Evolutionary conservation across 306 rosid species (phyloP), one percentile per base, ranked within the genome.

Genomic region (Begonia masoniana): DNA sequence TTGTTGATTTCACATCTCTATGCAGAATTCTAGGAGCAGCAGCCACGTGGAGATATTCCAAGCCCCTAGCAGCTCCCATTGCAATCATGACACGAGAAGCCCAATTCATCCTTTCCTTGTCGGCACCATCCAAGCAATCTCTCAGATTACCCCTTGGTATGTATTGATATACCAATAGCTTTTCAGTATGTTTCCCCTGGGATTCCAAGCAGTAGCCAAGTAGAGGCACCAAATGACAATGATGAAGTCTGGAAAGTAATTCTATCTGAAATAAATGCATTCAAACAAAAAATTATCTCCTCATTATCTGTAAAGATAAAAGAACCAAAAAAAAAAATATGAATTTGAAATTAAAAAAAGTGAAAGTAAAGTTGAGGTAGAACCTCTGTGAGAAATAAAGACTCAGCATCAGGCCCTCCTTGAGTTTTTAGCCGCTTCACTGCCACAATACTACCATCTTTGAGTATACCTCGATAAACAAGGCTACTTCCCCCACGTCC

Each of bases 21-120:
- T 91, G 99, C 54, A 91, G 82, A 69, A 91, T 79, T 76, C 79
- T 83, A 51, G 99, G 99, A 70, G 94, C 99, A 65, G 96, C 99
- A 51, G 99, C 96, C 51, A 85, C 99, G 66, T 91, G 99, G 58
- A 91, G 96, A 83, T 91, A 91, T 63, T 91, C 99, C 74, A 91
- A 70, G 41, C 94, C 99, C 59, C 88, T 83, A 46, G 99, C 99
- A 66, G 99, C 92, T 75, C 99, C 99, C 53, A 86, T 73, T 55
- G 99, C 99, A 68, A 83, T 79, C 9, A 72, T 57, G 68, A 91
- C 94, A n/a, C 99, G 88, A 55, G 86, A 69, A 45, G 64, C 47
- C 96, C 96, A 91, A 65, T 75, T 87, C 76, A 81, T 61, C 26
- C 57, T 60, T 60, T 71, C 71, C 41, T 85, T 87, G 17, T 65